Base-by-base conservation (phyloP, 345 rosid species). In the Eucalyptus tenuipes region DNA sequence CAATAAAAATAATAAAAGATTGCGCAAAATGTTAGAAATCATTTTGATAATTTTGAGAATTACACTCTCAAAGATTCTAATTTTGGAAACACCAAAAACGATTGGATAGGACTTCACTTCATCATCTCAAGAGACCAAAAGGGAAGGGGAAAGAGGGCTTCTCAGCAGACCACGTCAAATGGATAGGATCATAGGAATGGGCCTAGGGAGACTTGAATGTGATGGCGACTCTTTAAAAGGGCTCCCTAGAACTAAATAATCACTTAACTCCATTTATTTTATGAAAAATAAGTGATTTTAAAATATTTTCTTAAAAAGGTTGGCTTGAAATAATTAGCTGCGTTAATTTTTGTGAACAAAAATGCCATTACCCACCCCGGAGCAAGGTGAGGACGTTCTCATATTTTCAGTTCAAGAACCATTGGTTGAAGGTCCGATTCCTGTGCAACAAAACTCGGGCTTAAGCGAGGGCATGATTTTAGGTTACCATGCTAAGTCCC, bases 221-320 rank as follows among this genome's bases (percentile, higher is more conserved):
- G 12, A 31, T 66, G 40, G 40, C 79, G 79, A 66, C 79, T 66
- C 18, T 66, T 66, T 37, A 16, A 66, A 66, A 66, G 42, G 11
- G 24, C 6, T 61, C 15, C 71, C 0, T 29, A 13, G 71, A 61
- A 7, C 37, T 61, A 61, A 61, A 29, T 7, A 61, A 61, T 13
- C 71, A 61, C 57, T 52, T 52, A 52, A 20, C 25, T 18, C 10
- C 25, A 20, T 52, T 52, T 52, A 0, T 13, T 27, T 27, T 0
- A 13, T 2, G 3, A 0, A 61, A 61, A 61, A 12, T 27, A 27
- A 61, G 2, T 61, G 0, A 27, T 20, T 52, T 52, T 7, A 20
- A 52, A 1, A 52, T 0, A 52, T 8, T 52, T 52, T 52, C 57
- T 52, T 7, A 3, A 20, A 17, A 52, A 52, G 3, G 0, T 18